Evolutionary conservation across 306 rosid species (phyloP), one percentile per base, ranked within the genome.

Genomic region (Fagus sylvatica): DNA sequence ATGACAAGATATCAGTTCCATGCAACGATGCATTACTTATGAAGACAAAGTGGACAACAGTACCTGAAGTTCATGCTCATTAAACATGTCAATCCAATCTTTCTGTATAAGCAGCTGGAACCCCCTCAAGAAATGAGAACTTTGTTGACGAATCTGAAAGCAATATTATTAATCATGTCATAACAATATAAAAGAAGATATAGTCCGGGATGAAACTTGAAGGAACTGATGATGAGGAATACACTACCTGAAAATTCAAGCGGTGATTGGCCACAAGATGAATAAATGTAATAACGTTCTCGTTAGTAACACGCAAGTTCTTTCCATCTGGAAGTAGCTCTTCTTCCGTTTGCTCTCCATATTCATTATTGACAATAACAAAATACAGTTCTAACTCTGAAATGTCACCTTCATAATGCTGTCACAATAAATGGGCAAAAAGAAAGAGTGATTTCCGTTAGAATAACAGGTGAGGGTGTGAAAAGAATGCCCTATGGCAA

Each of bases 1-100:
- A 34, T 70, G 46, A 33, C 41, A 43, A 49, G 30, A 41, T 6
- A 15, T 16, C 42, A 55, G 40, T 55, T 16, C 40, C 1, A 15
- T 5, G 33, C 41, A 74, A 12, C 48, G 19, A 80, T 54, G 17
- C 53, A 57, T 34, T 39, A 43, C 60, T 43, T 60, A 55, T 1
- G 51, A 69, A 64, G 48, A 71, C 37, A 56, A 77, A 66, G 74
- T 71, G 55, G 74, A 78, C 77, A 30, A 72, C 15, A 61, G 67
- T 88, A 93, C 98, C 99, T 95, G 99, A 53, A 95, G 93, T 79
- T 95, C 99, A 84, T 95, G 98, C 87, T 95, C 99, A 73, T 95
- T 93, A 66, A 95, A 95, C 98, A 95, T 91, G 78, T 95, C 97
- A 34, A 95, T 95, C 99, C 98, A 93, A 81, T 90, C 96, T 90